A percentile compares a stretch with the other conserved stretches of the same genome.
Evolutionary conservation across 2,329 filamentous ascomycete species (phyloP).

Genomic region (Herpotrichia juniperi): DNA sequence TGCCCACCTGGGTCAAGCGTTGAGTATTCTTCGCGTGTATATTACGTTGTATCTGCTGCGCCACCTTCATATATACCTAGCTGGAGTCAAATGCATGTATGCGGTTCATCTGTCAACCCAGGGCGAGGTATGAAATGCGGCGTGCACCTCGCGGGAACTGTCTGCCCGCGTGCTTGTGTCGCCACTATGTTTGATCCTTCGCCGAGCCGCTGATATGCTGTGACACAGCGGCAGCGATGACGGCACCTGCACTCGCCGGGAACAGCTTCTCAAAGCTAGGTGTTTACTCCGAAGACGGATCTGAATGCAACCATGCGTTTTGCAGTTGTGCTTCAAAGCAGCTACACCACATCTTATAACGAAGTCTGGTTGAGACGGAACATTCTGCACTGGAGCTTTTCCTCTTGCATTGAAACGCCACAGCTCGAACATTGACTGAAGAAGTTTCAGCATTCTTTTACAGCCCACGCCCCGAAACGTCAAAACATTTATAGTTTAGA

Average conservation of each 20-base stretch:
- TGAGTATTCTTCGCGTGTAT: no score
- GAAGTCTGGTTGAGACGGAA: background rate
- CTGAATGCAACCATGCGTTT: no score
- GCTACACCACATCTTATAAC: background rate
- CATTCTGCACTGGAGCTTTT: background rate
- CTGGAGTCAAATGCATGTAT: background rate
- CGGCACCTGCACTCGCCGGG: background rate
- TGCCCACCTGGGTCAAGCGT: conserved; percentile 95
- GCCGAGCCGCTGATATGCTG: conserved; percentile 4
- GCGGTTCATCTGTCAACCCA: no score
- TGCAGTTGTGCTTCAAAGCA: background rate
- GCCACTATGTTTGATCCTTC: conserved; percentile 6
- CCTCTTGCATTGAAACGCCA: background rate
- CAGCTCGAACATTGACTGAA: background rate
- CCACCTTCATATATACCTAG: conserved; percentile 19
- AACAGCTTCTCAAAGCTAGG: background rate
- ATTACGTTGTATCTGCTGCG: conserved; percentile 21
- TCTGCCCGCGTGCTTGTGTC: background rate
- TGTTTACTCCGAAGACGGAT: background rate
- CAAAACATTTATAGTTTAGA: no score
- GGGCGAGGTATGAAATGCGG: background rate
- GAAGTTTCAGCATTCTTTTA: no score
- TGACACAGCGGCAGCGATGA: background rate
- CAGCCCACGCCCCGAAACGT: no score
- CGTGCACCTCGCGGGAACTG: background rate